Base-by-base conservation (phyloP, 78 protist species). In the Cyanophora paradoxa region DNA sequence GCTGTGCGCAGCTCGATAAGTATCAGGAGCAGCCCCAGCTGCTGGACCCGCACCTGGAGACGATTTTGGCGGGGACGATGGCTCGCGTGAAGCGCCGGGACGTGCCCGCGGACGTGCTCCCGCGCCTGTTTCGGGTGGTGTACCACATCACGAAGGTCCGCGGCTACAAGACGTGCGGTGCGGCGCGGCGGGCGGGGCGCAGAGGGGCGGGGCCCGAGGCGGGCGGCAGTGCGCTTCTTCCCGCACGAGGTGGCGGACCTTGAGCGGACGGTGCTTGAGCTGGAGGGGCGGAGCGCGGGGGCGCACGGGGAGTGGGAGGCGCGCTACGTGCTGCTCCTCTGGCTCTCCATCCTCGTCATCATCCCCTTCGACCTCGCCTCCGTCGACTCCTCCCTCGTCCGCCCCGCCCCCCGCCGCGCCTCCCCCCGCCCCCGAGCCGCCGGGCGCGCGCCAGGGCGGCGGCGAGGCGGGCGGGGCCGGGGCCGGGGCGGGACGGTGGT, bases 291-390 rank as follows among this genome's bases (percentile, higher is more conserved):
- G 17, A 28, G 28, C 48, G 36, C 72, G 10, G 26, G 14, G 33
- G 83, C 59, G 36, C n/a, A 3, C 62, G 74, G 39, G 26, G 11
- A 37, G n/a, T 93, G 97, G 97, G 85, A 93, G 62, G 74, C 82
- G 50, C 66, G 92, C 19, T 94, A 92, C 87, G 62, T 81, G 10
- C 42, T 91, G 11, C 61, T 90, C 44, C 82, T 93, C 17, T 94
- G 98, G 98, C 72, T 94, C 8, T 77, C 92, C 44, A 65, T 92
- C 74, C 44, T 94, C 24, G 86, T 91, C 28, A 72, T 88, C 33
- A 67, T 89, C 20, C 98, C 98, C 17, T 94, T 94, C 72, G 88
- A 78, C 44, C 77, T 94, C 61, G 24, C 34, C 14, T 41, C 85
- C 34, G 39, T 93, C 20, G 95, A 93, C 84, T 77, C 89, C 0